Base-by-base conservation (phyloP, 2,329 filamentous ascomycete genomes). In the Paraphaeosphaeria sporulosa region DNA sequence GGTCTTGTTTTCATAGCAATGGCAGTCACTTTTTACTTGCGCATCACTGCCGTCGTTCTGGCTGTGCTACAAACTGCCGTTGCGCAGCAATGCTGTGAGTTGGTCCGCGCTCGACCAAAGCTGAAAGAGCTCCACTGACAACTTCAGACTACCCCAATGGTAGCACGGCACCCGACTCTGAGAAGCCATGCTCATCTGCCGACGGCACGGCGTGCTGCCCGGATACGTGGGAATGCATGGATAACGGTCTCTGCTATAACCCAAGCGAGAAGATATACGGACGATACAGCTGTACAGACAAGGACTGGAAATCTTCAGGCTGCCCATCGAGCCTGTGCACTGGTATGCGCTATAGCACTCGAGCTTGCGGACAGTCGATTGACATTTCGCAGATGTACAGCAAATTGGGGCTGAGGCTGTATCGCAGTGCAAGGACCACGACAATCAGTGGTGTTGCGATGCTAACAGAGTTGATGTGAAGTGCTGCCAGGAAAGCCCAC, bases 181-280 rank as follows among this genome's bases (percentile, higher is more conserved):
- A 78, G 50, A 72, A 74, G 53, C 67, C 75, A 32, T 78, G 75
- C 61, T 74, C 74, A 3, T 67, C 70, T n/a, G 68, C 61, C 51
- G 55, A 71, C 56, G 75, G 73, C 19, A 70, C 74, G 10, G 73
- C 74, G 5, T 78, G 76, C 63, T 78, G 76, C 52, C 76, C 76
- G 6, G 65, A 74, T 19, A 74, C 70, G 13, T 78, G 75, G 74
- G 32, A 75, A 52, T 78, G 76, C 49, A 68, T 77, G 34, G 71
- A 76, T 61, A 78, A 78, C 54, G 76, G 76, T n/a, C 67, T 77
- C 7, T 78, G 76, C 58, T 62, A 76, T 50, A 72, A 75, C 56
- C 65, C 66, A 17, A 50, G 65, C 1, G 60, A 59, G 19, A 67
- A 73, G 0, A 54, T 75, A 2, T 70, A 69, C 40, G 76, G 75